phyloP scores from a whole-genome alignment of 257 asterid genomes.

The Rhazya stricta region DNA sequence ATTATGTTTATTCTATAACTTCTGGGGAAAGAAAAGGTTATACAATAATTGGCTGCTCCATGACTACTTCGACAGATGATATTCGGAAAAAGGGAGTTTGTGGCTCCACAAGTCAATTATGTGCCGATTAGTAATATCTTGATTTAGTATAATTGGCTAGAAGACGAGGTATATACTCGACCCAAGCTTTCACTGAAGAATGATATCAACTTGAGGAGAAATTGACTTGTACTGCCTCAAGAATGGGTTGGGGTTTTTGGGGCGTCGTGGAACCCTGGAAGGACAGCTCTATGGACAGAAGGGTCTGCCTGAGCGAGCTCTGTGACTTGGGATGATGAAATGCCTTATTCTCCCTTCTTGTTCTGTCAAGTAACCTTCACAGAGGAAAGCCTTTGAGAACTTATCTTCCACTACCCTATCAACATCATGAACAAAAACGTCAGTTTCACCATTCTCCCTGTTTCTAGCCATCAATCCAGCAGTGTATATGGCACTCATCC shows the following conservation, averaged over 20 bases:
- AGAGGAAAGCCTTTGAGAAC: conserved; percentile 64
- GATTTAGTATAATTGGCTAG: too few species aligned
- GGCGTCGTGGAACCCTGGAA: too few species aligned
- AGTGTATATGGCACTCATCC: conserved; percentile 83
- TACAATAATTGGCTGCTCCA: too few species aligned
- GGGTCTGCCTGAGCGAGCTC: conserved; percentile 40
- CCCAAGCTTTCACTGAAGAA: too few species aligned
- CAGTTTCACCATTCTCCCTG: conserved; percentile 57
- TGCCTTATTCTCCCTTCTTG: conserved; percentile 72
- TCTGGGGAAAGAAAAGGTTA: not conserved
- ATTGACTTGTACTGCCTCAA: too few species aligned
- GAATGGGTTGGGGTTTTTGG: not conserved
- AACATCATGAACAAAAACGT: conserved; percentile 91
- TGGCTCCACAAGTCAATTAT: too few species aligned
- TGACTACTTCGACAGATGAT: too few species aligned
- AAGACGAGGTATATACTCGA: too few species aligned
- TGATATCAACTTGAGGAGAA: too few species aligned
- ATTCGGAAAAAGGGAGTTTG: too few species aligned
- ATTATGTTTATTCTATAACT: not conserved
- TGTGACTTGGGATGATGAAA: conserved; percentile 69
- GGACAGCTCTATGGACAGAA: conserved; percentile 53
- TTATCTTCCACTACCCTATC: conserved; percentile 68
- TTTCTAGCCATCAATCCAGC: conserved; percentile 81
- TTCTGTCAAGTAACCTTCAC: conserved; percentile 65
- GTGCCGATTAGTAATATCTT: too few species aligned